Evolutionary conservation across 176 grass and related monocot species (phyloP), one percentile per base, ranked within the genome.

Genomic region (Phoenix dactylifera): DNA sequence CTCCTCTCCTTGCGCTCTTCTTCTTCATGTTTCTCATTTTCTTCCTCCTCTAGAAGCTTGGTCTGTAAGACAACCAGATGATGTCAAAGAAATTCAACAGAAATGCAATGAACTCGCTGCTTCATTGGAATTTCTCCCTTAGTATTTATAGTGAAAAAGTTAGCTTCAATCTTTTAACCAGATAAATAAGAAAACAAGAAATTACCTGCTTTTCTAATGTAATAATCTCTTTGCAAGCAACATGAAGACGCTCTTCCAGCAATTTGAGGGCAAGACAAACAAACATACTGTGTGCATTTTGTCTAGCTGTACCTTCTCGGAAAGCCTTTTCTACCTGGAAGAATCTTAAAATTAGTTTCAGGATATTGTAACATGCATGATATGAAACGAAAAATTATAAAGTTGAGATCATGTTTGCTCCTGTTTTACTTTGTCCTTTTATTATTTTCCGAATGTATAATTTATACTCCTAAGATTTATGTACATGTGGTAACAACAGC

Each of bases 191-290:
- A 52, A 60, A 60, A 71, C 55, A 65, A 57, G 7, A 77, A 26
- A 51, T 18, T 78, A 89, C 90, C 90, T 95, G 90, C 16, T 95
- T 95, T 81, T 89, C 90, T 74, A 95, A 83, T 9, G 90, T 95
- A 72, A 95, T 76, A 26, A 95, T 86, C 86, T 95, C 90, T 82
- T 95, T 89, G 71, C 90, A 95, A 71, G 93, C 87, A 66, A 98
- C 84, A 88, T 98, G 93, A 59, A 97, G 80, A 50, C 84, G 63
- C 50, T 91, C 87, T 77, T 97, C 93, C 55, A 97, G 74, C 57
- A 97, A 75, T 77, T 97, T 88, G 51, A 97, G 68, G 52, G 81
- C 84, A 57, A 97, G 76, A 65, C 77, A 88, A 50, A 91, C 84
- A 83, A 97, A 97, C 51, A 97, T 76, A 80, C 93, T 88, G 55